Evolutionary conservation across 2,329 filamentous ascomycete genomes (phyloP), one percentile per base, ranked within the genome.

Genomic region (Diplodia scrobiculata): DNA sequence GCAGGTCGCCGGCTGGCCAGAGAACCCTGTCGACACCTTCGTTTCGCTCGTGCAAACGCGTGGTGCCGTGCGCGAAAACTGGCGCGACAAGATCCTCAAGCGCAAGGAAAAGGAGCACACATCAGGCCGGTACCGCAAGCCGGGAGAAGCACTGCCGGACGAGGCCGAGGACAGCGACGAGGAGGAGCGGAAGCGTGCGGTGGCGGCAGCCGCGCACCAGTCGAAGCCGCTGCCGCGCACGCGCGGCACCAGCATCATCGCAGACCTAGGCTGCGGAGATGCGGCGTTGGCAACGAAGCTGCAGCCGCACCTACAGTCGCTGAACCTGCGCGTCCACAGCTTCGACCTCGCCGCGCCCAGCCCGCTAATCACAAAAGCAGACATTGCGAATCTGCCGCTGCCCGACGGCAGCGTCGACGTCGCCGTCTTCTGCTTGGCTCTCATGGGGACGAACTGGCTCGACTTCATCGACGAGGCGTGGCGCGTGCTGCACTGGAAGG

Each of bases 361-460:
- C 66, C 83, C 87, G 19, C 85, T 92, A 21, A 90, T 99, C 69
- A 97, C 91, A 1, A 87, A 89, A 68, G 92, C 95, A 14, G 95
- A 99, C 79, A 95, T 98, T 63, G 89, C 92, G 34, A 85, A 89
- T 67, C 82, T 99, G 1, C 94, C 94, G 0, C 81, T 97, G 0
- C 81, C 82, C 5, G 88, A 93, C 71, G 89, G 87, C 52, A 87
- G 85, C 68, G 88, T 92, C 68, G 92, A 99, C 77, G 84, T 99
- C 5, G 91, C 91, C 58, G 89, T 99, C 71, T 98, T 98, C 82
- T 99, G 95, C 78, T 85, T 99, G 36, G 95, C 94, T 59, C 86
- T 99, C 67, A 99, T 99, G 95, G 95, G 95, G 74, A 99, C 95
- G 65, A 99, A 99, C 80, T 99, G 95, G 94, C 86, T 96, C 63